These are phyloP conservation scores for Paulownia fortunei DNA, from an alignment of 257 asterid genomes.

Conservation along the genomic window DNA sequence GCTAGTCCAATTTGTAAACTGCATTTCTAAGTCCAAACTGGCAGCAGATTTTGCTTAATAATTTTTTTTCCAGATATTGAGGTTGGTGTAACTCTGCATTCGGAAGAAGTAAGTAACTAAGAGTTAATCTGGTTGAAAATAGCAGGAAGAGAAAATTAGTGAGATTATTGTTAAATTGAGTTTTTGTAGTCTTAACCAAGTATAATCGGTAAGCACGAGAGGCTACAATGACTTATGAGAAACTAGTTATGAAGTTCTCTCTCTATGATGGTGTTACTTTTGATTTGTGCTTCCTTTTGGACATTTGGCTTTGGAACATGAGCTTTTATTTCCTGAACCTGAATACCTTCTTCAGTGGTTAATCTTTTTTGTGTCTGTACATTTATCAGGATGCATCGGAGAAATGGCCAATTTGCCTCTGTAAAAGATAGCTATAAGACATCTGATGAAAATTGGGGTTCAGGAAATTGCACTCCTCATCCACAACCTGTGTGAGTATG, in stretches of 20 bases:
- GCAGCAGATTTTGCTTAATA: background rate
- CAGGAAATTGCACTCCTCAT: conserved; percentile 37
- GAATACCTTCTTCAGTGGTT: conserved; percentile 1
- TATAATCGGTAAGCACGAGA: background rate
- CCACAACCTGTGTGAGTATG: conserved; percentile 47
- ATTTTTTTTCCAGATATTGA: background rate
- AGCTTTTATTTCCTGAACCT: background rate
- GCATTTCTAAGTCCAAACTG: background rate
- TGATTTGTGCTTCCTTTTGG: background rate
- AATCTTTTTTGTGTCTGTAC: conserved; percentile 15
- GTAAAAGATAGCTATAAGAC: conserved; percentile 35
- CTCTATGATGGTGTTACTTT: background rate
- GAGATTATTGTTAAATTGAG: background rate
- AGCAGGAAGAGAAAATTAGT: background rate
- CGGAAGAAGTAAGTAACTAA: background rate
- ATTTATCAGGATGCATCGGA: conserved; percentile 54
- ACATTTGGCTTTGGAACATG: background rate
- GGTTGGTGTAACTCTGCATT: background rate
- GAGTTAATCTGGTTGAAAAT: background rate
- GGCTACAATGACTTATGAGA: background rate
- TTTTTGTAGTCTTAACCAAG: background rate
- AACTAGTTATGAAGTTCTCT: background rate
- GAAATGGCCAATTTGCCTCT: conserved; percentile 62
- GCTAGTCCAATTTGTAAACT: background rate
- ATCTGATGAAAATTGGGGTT: conserved; percentile 40